Percentiles rank a stretch among this genome's conserved stretches.
Evolutionary conservation across 352 stramenopile genomes (phyloP).

Genomic region (Thraustochytrium sp.): DNA sequence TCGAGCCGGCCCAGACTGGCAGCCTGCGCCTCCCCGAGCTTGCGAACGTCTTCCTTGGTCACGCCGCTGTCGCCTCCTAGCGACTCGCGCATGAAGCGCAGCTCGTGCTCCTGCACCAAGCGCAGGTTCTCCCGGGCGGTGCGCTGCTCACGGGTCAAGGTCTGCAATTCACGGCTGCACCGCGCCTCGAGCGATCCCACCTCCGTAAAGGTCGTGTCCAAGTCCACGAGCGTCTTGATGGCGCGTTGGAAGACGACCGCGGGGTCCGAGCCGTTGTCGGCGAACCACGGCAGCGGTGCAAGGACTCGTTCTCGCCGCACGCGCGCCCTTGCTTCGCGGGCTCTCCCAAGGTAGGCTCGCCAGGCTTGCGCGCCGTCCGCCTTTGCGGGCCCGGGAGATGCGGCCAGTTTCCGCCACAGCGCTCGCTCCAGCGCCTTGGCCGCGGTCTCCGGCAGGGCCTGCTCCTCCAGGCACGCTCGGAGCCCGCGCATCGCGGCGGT

Average conservation of each 20-base stretch:
- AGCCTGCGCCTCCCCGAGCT: neutral
- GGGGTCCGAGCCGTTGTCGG: neutral
- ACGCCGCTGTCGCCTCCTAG: neutral
- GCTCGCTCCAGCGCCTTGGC: neutral
- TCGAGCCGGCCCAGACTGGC: neutral
- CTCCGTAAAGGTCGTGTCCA: neutral
- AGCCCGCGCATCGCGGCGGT: neutral
- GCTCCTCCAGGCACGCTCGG: neutral
- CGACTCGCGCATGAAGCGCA: slow-evolving; percentile 23
- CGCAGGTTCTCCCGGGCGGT: neutral
- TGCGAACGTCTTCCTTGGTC: neutral
- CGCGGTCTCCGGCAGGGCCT: neutral
- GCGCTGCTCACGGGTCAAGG: neutral
- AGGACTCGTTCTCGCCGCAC: neutral
- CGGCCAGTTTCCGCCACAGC: neutral
- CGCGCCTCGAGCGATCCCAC: neutral
- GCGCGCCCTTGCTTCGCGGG: too few relatives aligned
- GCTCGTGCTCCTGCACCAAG: neutral
- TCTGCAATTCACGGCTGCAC: neutral
- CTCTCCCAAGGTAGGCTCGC: too few relatives aligned
- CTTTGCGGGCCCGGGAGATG: neutral
- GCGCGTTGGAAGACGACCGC: neutral
- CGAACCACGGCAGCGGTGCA: neutral
- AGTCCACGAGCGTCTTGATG: neutral
- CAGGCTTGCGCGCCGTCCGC: neutral